Evolutionary conservation across 2,329 filamentous ascomycete genomes (phyloP).

Genomic region (Delphinella strobiligena): DNA sequence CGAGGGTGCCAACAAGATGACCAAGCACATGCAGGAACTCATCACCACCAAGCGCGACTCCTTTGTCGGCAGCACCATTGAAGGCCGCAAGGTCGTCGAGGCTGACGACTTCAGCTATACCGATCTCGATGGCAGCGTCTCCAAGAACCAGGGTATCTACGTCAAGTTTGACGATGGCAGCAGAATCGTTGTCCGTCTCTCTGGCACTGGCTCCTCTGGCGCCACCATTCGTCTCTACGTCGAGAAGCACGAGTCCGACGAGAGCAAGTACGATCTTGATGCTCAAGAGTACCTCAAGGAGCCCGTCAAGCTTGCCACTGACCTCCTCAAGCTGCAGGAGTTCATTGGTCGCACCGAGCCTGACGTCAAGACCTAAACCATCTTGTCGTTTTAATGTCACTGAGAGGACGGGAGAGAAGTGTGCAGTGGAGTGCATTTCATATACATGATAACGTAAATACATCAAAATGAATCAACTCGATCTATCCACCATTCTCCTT

Average conservation of each 20-base stretch:
- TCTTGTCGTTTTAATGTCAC: background rate
- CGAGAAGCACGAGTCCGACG: constrained; percentile 83
- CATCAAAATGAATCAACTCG: background rate
- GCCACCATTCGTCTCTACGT: constrained; percentile 96
- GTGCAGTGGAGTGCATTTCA: background rate
- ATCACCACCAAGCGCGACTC: constrained; percentile 56
- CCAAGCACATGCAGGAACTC: constrained; percentile 65
- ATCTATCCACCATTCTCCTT: background rate
- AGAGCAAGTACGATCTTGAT: constrained; percentile 64
- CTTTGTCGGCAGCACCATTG: constrained; percentile 74
- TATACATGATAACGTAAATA: background rate
- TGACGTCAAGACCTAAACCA: constrained; percentile 78
- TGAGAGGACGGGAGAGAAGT: background rate
- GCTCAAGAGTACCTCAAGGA: constrained; percentile 90
- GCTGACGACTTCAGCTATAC: constrained; percentile 98
- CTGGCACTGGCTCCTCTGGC: constrained; percentile 86
- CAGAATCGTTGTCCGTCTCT: constrained; percentile 87
- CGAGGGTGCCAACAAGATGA: constrained; percentile 81
- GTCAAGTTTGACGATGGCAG: constrained; percentile 90
- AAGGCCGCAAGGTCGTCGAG: constrained; percentile 71
- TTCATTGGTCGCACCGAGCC: constrained; percentile 85
- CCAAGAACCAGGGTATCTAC: constrained; percentile 91
- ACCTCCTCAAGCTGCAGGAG: constrained; percentile 85
- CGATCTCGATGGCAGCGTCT: constrained; percentile 92
- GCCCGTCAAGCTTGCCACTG: constrained; percentile 74